Conservation (phyloP, 768 basidiomycete genomes). For the Termitomyces sp. region DNA sequence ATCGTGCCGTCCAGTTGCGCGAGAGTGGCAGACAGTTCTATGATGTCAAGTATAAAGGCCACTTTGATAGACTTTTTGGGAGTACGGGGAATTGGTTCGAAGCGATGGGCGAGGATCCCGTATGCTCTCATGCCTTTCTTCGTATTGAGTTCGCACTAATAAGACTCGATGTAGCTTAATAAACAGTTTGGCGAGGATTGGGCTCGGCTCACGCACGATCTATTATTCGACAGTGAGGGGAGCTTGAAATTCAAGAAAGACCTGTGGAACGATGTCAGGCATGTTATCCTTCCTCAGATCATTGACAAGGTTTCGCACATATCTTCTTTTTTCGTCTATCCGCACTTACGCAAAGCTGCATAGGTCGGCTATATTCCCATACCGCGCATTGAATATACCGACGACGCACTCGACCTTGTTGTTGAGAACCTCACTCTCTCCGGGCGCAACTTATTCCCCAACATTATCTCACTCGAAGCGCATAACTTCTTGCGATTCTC, state of each 20-base stretch:
- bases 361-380: constrained; percentile 82
- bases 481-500: constrained; percentile 83
- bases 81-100: constrained; percentile 74
- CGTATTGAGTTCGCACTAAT: background rate
- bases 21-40: constrained; percentile 78
- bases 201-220: constrained; percentile 72
- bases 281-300: constrained; percentile 74
- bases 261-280: constrained; percentile 84
- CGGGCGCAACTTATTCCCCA: constrained; percentile 87
- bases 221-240: constrained; percentile 82
- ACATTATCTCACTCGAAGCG: constrained; percentile 65
- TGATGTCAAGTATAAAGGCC: constrained; percentile 53
- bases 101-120: constrained; percentile 79
- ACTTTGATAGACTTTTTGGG: constrained; percentile 79
- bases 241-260: constrained; percentile 83
- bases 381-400: constrained; percentile 91
- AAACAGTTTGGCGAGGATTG: constrained; percentile 78
- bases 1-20: constrained; percentile 54
- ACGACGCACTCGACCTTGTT: constrained; percentile 80
- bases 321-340: no score
- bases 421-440: constrained; percentile 90
- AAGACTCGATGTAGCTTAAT: constrained; percentile 37
- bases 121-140: constrained; percentile 14
- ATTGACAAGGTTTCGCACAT: constrained; percentile 57
- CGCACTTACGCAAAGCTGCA: no score